Evolutionary conservation across 2,329 filamentous ascomycete genomes (phyloP), one percentile per base, ranked within the genome.

Genomic region (Lecanoromycetidae sp.): DNA sequence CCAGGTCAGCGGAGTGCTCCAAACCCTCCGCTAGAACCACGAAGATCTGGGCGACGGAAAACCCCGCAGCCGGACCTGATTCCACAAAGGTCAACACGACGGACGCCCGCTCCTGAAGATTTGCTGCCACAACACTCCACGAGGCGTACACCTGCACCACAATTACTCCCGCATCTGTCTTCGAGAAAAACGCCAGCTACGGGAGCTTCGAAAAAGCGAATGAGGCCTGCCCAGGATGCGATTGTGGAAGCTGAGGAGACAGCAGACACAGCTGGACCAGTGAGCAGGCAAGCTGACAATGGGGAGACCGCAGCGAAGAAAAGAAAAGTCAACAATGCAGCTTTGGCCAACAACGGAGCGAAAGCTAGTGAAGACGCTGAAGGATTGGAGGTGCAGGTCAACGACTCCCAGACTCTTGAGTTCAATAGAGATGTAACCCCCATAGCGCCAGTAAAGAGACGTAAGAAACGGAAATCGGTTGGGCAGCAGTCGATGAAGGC

Each of bases 391-490:
- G 30, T 37, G 17, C 45, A 47, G 6, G 25, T 34, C n/a, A 19
- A 29, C 9, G 45, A 35, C 17, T 15, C 20, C 12, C 37, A 35
- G 20, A 17, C 29, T 9, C 12, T 17, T 20, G 37, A 33, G 17
- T 13, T 17, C 7, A 25, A 15, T 7, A n/a, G 12, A 6, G 36
- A 12, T 19, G 17, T n/a, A 34, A 22, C 33, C 30, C 45, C 23
- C 36, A 32, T 17, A 46, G 27, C 15, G 35, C 19, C n/a, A 32
- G 4, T 19, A 3, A 52, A 52, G 22, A 52, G 38, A 44, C 38
- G 48, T 13, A 50, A 48, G 44, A 52, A 52, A 37, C 48, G 48
- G 13, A 52, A 52, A 22, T 50, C 51, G 2, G 48, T 52, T 12
- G 51, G 51, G 27, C 51, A 52, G 36, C 44, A 49, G 8, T 42